phyloP scores from a whole-genome alignment of 768 basidiomycete species.

The Inosperma sp. region DNA sequence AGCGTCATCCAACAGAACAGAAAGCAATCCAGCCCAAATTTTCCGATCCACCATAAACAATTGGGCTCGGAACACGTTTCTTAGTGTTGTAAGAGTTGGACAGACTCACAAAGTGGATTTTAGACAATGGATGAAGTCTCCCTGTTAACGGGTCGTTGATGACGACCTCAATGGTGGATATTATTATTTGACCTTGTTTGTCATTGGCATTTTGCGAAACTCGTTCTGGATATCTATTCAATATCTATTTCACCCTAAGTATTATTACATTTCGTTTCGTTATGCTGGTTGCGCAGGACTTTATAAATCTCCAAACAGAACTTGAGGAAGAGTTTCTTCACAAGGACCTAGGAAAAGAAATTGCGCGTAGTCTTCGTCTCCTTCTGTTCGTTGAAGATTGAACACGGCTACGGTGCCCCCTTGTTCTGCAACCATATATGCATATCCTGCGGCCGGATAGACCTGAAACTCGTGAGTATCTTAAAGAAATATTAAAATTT shows the following conservation, averaged over 20 bases:
- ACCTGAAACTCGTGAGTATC: constrained; percentile 21
- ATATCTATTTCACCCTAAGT: too few species aligned
- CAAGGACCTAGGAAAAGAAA: constrained; percentile 46
- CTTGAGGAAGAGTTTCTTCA: constrained; percentile 23
- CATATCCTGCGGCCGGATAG: constrained; percentile 34
- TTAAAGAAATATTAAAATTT: too few species aligned
- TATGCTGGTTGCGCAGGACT: too few species aligned
- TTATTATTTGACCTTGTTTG: too few species aligned
- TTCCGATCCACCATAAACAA: background rate
- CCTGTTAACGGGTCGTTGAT: too few species aligned
- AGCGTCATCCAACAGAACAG: background rate
- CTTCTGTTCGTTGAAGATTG: constrained; percentile 31
- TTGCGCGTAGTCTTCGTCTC: constrained; percentile 35
- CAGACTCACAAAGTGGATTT: too few species aligned
- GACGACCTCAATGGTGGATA: too few species aligned
- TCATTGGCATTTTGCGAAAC: too few species aligned
- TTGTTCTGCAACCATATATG: constrained; percentile 25
- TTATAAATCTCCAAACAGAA: constrained; percentile 10
- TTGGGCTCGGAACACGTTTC: background rate
- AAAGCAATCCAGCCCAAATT: background rate
- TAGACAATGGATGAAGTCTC: too few species aligned
- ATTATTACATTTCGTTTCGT: too few species aligned
- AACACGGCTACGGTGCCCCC: constrained; percentile 40
- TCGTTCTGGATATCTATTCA: too few species aligned
- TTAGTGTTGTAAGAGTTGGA: too few species aligned